These are phyloP conservation scores for Phytophthora sp. DNA, from an alignment of 352 stramenopile species.

Conservation along the genomic window DNA sequence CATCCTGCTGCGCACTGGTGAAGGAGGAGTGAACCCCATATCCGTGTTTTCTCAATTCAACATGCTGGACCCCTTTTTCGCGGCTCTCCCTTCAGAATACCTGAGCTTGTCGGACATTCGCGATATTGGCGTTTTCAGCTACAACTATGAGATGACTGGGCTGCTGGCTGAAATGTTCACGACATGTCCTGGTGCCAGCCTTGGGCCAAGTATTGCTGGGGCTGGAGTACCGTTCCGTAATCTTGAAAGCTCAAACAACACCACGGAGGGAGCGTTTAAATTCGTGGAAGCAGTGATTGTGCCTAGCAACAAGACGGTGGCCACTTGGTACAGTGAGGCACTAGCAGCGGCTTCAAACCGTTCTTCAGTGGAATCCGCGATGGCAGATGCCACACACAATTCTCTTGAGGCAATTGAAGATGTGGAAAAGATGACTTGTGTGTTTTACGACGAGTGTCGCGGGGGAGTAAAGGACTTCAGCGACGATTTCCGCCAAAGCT, in stretches of 20 bases:
- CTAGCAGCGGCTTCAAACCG: conserved; percentile 52
- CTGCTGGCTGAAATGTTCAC: conserved; percentile 77
- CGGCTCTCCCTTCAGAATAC: conserved; percentile 64
- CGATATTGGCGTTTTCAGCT: conserved; percentile 77
- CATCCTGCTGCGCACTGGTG: conserved; percentile 58
- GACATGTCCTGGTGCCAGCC: conserved; percentile 59
- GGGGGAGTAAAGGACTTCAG: conserved; percentile 73
- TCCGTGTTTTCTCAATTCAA: conserved; percentile 65
- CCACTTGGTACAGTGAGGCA: conserved; percentile 61
- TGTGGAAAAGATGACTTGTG: conserved; percentile 90
- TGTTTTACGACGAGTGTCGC: conserved; percentile 88
- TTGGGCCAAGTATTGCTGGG: conserved; percentile 18
- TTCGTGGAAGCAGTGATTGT: conserved; percentile 79
- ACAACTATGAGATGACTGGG: conserved; percentile 87
- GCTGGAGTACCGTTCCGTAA: conserved; percentile 28
- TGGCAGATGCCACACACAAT: conserved; percentile 23
- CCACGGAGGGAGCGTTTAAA: conserved; percentile 3
- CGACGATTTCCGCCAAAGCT: conserved; percentile 67
- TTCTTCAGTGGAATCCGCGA: conserved; percentile 30
- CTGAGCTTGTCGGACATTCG: conserved; percentile 75
- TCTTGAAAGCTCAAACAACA: conserved; percentile 22
- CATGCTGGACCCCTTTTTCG: conserved; percentile 63
- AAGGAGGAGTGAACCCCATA: conserved; percentile 38
- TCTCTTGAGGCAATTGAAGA: conserved; percentile 60
- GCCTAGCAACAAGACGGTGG: conserved; percentile 39